Conservation (phyloP, 2,329 filamentous ascomycete species). For the Elsinoe batatas region DNA sequence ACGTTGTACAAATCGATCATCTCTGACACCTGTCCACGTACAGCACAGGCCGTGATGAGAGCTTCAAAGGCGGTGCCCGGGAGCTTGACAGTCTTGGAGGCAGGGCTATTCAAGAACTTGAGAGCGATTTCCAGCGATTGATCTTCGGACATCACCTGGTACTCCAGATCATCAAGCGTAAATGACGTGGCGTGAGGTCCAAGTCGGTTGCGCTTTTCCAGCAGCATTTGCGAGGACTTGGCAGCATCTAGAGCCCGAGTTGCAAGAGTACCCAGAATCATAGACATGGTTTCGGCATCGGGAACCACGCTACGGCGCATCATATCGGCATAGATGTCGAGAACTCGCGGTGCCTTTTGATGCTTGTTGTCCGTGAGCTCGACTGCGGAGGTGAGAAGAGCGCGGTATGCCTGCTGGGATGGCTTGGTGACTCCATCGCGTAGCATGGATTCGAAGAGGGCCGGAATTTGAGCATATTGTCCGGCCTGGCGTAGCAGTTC, state of each 20-base stretch:
- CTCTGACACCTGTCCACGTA: slow-evolving; percentile 67
- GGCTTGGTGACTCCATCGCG: slow-evolving; percentile 70
- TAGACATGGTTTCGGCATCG: slow-evolving; percentile 77
- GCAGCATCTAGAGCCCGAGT: slow-evolving; percentile 70
- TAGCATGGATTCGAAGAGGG: slow-evolving; percentile 83
- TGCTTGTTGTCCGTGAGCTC: slow-evolving; percentile 68
- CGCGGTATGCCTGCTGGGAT: slow-evolving; percentile 81
- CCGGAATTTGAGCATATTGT: slow-evolving; percentile 78
- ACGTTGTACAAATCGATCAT: slow-evolving; percentile 89
- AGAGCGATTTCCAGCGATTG: slow-evolving; percentile 77
- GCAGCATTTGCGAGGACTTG: slow-evolving; percentile 59
- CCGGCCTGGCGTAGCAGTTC: slow-evolving; percentile 59
- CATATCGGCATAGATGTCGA: slow-evolving; percentile 97
- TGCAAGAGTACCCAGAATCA: slow-evolving; percentile 73
- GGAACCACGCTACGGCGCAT: slow-evolving; percentile 72
- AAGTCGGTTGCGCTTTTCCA: slow-evolving; percentile 74
- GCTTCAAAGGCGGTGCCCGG: slow-evolving; percentile 75
- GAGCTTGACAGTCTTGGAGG: slow-evolving; percentile 51
- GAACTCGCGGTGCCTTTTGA: slow-evolving; percentile 78
- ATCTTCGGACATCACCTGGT: slow-evolving; percentile 77
- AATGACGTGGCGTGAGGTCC: slow-evolving; percentile 84
- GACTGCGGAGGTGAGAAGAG: slow-evolving; percentile 74
- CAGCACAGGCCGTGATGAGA: slow-evolving; percentile 78
- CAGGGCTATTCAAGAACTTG: slow-evolving; percentile 72
- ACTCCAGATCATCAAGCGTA: slow-evolving; percentile 75